Base-by-base conservation (phyloP, 345 rosid genomes). In the Citrus inodora region DNA sequence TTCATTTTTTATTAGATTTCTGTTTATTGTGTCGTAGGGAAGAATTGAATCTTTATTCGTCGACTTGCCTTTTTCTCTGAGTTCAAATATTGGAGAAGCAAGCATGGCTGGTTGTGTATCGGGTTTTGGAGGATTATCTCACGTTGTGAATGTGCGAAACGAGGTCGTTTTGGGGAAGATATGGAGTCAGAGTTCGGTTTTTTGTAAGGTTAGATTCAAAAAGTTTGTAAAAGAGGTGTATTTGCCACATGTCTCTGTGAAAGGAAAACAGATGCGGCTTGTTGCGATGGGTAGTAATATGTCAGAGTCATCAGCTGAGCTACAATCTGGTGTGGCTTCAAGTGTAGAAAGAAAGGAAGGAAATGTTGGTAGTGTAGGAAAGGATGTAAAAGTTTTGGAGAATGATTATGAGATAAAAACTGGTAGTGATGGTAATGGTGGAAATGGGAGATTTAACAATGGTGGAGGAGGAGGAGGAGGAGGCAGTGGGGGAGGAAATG, bases 91-190 rank as follows among this genome's bases (percentile, higher is more conserved):
- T 58, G 70, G 79, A 56, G 59, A 73, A 42, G 64, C 58, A 32
- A 40, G 67, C 37, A 92, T 90, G 93, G 89, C 89, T 66, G 81
- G 88, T 75, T 79, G 78, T 81, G 82, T 76, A 25, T 82, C 80
- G 82, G 81, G 73, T 71, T 77, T 79, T 25, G 83, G 87, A 17
- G 83, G 87, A 17, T 78, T 81, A 42, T 79, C 81, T 3, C 76
- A 80, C 77, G 77, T 79, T 53, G 80, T 74, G 64, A 80, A 77
- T 70, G 46, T 77, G 48, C 71, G 80, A 74, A 82, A 84, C 37
- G 85, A 82, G 16, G 68, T 78, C 30, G 69, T 72, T 79, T 62
- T 79, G 67, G 37, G 75, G 46, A 70, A 82, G 80, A 27, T 81
- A 17, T 65, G 82, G 79, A 71, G 53, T 78, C 85, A 78, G 67